phyloP scores from a whole-genome alignment of 768 basidiomycete genomes.

The Trametes gibbosa region DNA sequence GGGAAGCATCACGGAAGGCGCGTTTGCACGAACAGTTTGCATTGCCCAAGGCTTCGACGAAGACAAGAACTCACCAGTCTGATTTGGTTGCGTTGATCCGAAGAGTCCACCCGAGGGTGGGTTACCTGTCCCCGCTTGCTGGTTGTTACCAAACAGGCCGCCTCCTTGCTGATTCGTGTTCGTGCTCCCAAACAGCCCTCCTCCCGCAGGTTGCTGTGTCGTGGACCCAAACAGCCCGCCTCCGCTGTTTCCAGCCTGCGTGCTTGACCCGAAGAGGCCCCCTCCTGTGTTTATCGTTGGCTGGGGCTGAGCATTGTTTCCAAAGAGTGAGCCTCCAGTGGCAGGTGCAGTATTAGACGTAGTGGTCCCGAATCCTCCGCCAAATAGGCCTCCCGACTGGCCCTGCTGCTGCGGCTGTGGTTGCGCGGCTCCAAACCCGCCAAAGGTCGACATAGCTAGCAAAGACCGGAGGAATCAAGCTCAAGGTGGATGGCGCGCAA shows the following conservation, averaged over 20 bases:
- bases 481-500: too few species aligned
- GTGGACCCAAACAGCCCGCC: slow-evolving; percentile 24
- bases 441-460: slow-evolving; percentile 11
- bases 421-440: slow-evolving; percentile 20
- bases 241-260: neutral
- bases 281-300: neutral
- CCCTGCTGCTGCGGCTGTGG: slow-evolving; percentile 16
- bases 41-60: neutral
- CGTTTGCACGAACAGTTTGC: neutral
- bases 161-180: slow-evolving; percentile 17
- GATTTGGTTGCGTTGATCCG: slow-evolving; percentile 18
- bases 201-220: slow-evolving; percentile 10
- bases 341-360: neutral
- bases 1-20: neutral
- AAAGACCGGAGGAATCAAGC: neutral
- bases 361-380: neutral
- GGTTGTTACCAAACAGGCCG: slow-evolving; percentile 29
- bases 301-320: too few species aligned
- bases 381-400: neutral
- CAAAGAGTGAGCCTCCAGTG: slow-evolving; percentile 21
- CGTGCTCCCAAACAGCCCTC: slow-evolving; percentile 25
- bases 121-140: slow-evolving; percentile 4
- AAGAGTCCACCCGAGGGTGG: slow-evolving; percentile 1
- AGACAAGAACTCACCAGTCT: neutral
- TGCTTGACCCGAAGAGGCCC: neutral